Base-by-base conservation (phyloP, 2,329 filamentous ascomycete genomes). In the Fusarium palustre region DNA sequence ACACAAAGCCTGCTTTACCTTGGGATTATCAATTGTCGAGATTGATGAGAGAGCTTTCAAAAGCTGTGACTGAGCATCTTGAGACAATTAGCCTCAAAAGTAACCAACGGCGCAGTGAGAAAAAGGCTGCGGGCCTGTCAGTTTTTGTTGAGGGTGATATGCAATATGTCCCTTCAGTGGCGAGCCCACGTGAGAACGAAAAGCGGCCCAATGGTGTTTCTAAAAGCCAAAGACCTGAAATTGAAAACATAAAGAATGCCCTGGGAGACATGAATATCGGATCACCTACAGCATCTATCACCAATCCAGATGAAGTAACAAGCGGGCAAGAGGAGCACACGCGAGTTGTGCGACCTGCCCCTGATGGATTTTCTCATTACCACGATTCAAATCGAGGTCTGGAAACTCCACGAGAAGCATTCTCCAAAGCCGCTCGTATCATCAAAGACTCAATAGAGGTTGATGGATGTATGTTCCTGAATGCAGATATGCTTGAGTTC, bases 361-460 rank as follows among this genome's bases (percentile, higher is more conserved):
- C n/a, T 25, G 18, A 22, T 10, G 48, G 25, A 8, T 9, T 52
- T 12, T 16, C 13, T 22, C 13, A 20, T 18, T 12, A n/a, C n/a
- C 38, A 45, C 8, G 52, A 63, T 2, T 12, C 18, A 16, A 39
- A 15, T 3, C 46, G 15, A 10, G n/a, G 16, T n/a, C 24, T 28
- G 12, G 50, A 57, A 52, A 59, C 53, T 1, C 41, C 65, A 6
- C 31, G 48, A 1, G 48, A 73, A 7, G 69, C 83, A 3, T 83
- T 84, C 48, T 79, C 79, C 0, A 82, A 80, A 24, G 84, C 83
- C 12, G 80, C 83, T 15, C 79, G 79, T 24, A 75, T 85, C 3
- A 76, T 85, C 10, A 72, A 80, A 2, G 76, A 83, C 31, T 79
- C 81, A 0, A 72, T 85, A 6, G 79, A 81, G 16, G 76, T 80